These are phyloP conservation scores for Chaetomiaceae sp. DNA, from an alignment of 2,329 filamentous ascomycete species.

Conservation along the genomic window DNA sequence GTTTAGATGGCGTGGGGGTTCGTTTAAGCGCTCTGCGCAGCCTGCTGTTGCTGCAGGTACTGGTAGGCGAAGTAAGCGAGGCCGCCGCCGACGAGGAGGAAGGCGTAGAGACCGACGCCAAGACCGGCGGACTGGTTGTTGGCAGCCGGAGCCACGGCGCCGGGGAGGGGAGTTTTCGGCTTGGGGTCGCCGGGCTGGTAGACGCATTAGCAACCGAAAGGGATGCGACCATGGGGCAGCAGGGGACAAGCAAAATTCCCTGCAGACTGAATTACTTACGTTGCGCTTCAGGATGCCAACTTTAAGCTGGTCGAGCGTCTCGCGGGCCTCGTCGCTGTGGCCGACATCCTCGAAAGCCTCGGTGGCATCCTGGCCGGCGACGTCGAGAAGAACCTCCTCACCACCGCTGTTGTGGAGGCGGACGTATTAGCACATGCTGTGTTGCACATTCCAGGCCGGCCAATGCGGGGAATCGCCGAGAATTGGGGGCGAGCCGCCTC, in stretches of 20 bases:
- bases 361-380: constrained; percentile 90
- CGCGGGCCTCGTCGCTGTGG: constrained; percentile 96
- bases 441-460: background rate
- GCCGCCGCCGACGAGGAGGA: constrained; percentile 71
- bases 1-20: background rate
- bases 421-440: constrained; percentile 25
- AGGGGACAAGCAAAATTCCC: too few relatives aligned
- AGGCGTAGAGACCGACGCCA: constrained; percentile 73
- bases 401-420: constrained; percentile 61
- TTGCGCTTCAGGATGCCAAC: constrained; percentile 74
- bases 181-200: constrained; percentile 67
- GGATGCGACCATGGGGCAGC: too few relatives aligned
- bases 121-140: constrained; percentile 48
- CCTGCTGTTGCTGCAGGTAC: constrained; percentile 61
- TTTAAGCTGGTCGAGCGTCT: constrained; percentile 74
- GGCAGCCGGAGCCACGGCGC: constrained; percentile 44
- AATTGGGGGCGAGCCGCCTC: constrained; percentile 1
- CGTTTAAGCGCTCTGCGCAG: constrained; percentile 20
- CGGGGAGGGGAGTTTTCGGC: constrained; percentile 53
- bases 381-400: constrained; percentile 95
- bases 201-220: constrained; percentile 12
- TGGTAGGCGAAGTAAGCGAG: constrained; percentile 78
- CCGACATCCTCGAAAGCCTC: constrained; percentile 99
- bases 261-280: constrained; percentile 44
- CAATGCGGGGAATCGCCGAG: constrained; percentile 13